Conservation (phyloP, 352 stramenopile species). For the Phytophthora tubulina region DNA sequence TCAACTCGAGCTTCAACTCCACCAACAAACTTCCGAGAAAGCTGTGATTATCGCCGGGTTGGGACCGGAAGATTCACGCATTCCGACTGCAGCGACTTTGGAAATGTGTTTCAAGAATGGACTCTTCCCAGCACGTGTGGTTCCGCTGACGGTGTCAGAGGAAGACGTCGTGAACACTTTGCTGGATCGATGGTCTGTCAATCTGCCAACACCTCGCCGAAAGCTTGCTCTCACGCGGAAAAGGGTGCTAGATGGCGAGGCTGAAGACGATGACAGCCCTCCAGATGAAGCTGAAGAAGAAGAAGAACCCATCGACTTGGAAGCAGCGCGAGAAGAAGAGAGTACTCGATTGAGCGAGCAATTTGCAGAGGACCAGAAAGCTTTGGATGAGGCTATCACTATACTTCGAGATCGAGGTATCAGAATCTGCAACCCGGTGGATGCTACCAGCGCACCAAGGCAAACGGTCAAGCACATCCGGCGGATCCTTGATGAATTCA, state of each 20-base stretch:
- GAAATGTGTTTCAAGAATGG: constrained; percentile 50
- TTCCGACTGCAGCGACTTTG: constrained; percentile 55
- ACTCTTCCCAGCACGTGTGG: constrained; percentile 64
- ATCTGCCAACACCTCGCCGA: constrained; percentile 36
- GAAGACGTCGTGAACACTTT: constrained; percentile 37
- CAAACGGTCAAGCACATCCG: constrained; percentile 48
- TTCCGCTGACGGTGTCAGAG: constrained; percentile 51
- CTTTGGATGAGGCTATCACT: constrained; percentile 46
- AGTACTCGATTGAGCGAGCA: constrained; percentile 54
- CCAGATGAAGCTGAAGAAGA: constrained; percentile 24
- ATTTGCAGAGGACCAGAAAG: constrained; percentile 52
- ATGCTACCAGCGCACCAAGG: constrained; percentile 40
- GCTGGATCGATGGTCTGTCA: constrained; percentile 45
- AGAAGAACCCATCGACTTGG: constrained; percentile 43
- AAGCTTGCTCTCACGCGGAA: constrained; percentile 38
- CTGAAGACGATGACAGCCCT: constrained; percentile 15
- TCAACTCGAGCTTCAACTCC: constrained; percentile 25
- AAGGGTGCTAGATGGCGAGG: constrained; percentile 20
- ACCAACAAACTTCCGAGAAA: constrained; percentile 3
- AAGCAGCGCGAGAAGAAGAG: constrained; percentile 55
- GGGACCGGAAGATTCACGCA: constrained; percentile 34
- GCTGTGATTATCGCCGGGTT: constrained; percentile 37
- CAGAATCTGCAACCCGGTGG: constrained; percentile 36
- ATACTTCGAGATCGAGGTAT: constrained; percentile 51
- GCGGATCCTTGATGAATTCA: constrained; percentile 40